Evolutionary conservation across 805 yeast genomes (phyloP).

Genomic region (Pichia phayaonensis): DNA sequence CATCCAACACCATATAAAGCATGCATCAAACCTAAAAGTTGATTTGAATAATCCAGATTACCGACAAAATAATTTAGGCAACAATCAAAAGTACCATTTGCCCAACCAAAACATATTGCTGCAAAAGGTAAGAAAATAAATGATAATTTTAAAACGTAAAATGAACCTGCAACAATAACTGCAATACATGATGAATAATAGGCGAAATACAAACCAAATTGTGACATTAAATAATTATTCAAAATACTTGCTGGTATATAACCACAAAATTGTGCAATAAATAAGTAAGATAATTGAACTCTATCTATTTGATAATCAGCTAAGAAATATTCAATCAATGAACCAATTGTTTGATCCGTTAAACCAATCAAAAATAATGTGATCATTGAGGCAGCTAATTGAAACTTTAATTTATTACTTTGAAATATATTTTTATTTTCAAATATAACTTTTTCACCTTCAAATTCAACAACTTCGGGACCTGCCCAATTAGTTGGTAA

Average conservation of each 20-base stretch:
- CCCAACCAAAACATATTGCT: slow-evolving; percentile 42
- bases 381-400: slow-evolving; percentile 33
- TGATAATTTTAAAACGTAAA: slow-evolving; percentile 36
- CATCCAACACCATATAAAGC: slow-evolving; percentile 49
- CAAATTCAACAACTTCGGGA: slow-evolving; percentile 3
- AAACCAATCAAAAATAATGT: slow-evolving; percentile 45
- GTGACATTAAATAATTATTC: slow-evolving; percentile 35
- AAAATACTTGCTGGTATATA: slow-evolving; percentile 46
- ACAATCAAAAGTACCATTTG: slow-evolving; percentile 51
- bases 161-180: slow-evolving; percentile 11
- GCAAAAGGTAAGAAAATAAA: slow-evolving; percentile 32
- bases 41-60: slow-evolving; percentile 38
- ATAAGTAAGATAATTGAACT: slow-evolving; percentile 40
- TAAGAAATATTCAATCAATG: slow-evolving; percentile 47
- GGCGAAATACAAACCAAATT: slow-evolving; percentile 43
- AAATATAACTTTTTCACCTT: slow-evolving; percentile 23
- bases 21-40: slow-evolving; percentile 44
- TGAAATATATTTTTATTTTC: slow-evolving; percentile 35
- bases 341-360: slow-evolving; percentile 55
- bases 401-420: slow-evolving; percentile 34
- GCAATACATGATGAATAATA: slow-evolving; percentile 22
- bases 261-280: slow-evolving; percentile 46
- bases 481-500: not conserved
- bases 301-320: slow-evolving; percentile 41
- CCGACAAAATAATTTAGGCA: slow-evolving; percentile 48